Base-by-base conservation (phyloP, 2,329 filamentous ascomycete species). In the Fusarium irregulare region DNA sequence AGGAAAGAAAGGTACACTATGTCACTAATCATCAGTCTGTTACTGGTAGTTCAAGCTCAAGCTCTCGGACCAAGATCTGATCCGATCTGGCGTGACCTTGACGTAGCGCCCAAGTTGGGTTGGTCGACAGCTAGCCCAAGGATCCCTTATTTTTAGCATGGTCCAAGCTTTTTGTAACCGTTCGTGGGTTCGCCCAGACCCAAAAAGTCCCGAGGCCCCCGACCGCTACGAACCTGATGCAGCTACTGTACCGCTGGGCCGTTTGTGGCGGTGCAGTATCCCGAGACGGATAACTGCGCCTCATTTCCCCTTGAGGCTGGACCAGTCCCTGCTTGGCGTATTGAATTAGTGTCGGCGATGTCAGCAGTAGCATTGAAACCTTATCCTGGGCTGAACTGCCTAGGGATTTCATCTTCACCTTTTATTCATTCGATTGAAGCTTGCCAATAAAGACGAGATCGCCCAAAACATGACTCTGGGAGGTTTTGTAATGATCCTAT, bases 261-360 rank as follows among this genome's bases (percentile, higher is more conserved):
- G 27, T 14, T 42, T 73, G 74, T 75, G 74, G 74, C 74, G 66
- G 74, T 76, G 71, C 59, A 44, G 12, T 11, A 25, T 9, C 21
- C 48, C 48, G 12, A 40, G 57, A 53, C 60, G 25, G 21, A 49
- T 11, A 4, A 60, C 73, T 75, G 73, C 73, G 73, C 73, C 73
- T 45, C 64, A 56, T 10, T 61, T 68, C 68, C 55, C 68, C 50
- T 71, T 54, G 56, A 46, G 63, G 34, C 34, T 37, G 18, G 34
- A 10, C n/a, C 34, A 37, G 64, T 44, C 59, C 44, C 32, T 44
- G 21, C 67, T 71, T 66, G 57, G 53, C 60, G 64, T 58, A 70
- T 70, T 40, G 49, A 60, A 58, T 58, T 42, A 57, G 66, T 57
- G 68, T 37, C 45, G 40, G 14, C 53, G 40, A 42, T 63, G 71